A percentile compares a stretch with the other conserved stretches of the same genome.
phyloP scores from a whole-genome alignment of 805 yeast genomes.

The Saccharomycopsis capsularis region DNA sequence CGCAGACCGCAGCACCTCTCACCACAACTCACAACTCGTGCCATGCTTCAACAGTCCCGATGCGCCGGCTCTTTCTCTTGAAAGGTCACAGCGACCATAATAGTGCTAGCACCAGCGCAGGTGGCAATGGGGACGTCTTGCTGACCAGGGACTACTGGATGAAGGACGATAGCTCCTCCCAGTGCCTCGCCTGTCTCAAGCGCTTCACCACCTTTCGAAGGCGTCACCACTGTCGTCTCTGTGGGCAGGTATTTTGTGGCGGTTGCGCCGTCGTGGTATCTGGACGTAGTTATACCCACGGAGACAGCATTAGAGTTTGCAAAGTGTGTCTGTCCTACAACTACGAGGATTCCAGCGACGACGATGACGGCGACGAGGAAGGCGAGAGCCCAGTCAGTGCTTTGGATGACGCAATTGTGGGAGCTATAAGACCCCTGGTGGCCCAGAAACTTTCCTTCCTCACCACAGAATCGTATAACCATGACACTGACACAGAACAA shows the following conservation, averaged over 20 bases:
- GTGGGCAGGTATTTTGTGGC: conserved; percentile 92
- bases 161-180: conserved; percentile 87
- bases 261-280: conserved; percentile 67
- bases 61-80: conserved; percentile 10
- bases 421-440: background rate
- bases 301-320: conserved; percentile 73
- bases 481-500: background rate
- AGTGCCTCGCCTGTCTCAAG: conserved; percentile 76
- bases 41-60: background rate
- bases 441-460: background rate
- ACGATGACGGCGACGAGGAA: conserved; percentile 15
- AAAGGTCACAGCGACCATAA: conserved; percentile 1
- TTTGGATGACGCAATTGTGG: background rate
- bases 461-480: background rate
- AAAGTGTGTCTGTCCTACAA: conserved; percentile 57
- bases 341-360: conserved; percentile 24
- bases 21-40: too few species aligned
- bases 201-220: conserved; percentile 80
- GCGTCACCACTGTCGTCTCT: conserved; percentile 89
- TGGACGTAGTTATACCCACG: conserved; percentile 55
- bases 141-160: conserved; percentile 77
- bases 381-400: background rate
- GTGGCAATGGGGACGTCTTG: conserved; percentile 7
- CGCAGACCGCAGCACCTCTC: too few species aligned
- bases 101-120: too few species aligned